Evolutionary conservation across 352 stramenopile genomes (phyloP).

Genomic region (Pythium brachiatum): DNA sequence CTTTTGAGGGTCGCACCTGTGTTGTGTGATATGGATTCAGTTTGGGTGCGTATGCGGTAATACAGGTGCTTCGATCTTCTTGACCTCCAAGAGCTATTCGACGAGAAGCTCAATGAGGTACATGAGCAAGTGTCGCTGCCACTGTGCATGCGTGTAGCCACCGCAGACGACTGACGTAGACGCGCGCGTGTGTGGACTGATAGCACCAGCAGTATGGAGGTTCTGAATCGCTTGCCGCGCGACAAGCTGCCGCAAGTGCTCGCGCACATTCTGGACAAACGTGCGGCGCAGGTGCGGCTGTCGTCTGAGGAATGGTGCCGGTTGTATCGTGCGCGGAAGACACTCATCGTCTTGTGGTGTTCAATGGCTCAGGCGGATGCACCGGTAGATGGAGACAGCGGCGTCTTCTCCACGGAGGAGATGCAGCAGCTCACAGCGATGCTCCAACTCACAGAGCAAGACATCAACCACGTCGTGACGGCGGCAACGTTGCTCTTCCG

Average conservation of each 20-base stretch:
- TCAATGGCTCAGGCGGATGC: background rate
- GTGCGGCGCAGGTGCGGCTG: slow-evolving; percentile 33
- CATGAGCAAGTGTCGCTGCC: background rate
- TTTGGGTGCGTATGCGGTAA: background rate
- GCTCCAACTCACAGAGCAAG: slow-evolving; percentile 32
- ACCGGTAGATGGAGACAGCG: slow-evolving; percentile 9
- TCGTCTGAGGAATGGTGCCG: background rate
- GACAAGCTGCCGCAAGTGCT: slow-evolving; percentile 56
- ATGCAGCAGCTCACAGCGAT: slow-evolving; percentile 44
- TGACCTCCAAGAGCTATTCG: background rate
- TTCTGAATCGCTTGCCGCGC: slow-evolving; percentile 44
- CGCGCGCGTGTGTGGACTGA: background rate
- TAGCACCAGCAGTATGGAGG: background rate
- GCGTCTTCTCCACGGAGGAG: slow-evolving; percentile 48
- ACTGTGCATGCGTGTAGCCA: background rate
- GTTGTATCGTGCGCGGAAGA: background rate
- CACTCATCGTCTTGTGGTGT: background rate
- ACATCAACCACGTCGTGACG: slow-evolving; percentile 42
- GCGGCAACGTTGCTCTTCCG: slow-evolving; percentile 33
- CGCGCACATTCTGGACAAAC: slow-evolving; percentile 53
- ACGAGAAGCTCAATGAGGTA: background rate
- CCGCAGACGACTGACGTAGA: background rate
- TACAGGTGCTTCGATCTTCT: background rate
- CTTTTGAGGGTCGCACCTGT: slow-evolving; percentile 1
- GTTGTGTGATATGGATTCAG: slow-evolving; percentile 10